These are phyloP conservation scores for Yamadazyma dushanensis DNA, from an alignment of 1,139 yeast species.

Conservation along the genomic window DNA sequence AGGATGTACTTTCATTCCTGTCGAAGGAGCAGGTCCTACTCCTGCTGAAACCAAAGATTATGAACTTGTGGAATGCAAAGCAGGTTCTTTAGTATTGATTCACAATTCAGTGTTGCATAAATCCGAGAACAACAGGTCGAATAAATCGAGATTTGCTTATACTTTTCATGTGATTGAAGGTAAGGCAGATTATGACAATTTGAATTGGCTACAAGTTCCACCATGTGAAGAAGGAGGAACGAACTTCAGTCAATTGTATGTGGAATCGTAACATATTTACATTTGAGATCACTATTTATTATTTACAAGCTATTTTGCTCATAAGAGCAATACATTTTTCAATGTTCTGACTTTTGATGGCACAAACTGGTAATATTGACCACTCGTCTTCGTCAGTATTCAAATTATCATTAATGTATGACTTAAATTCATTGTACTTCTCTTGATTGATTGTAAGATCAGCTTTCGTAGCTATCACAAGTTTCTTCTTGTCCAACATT, in stretches of 20 bases:
- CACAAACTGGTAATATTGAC: constrained; percentile 85
- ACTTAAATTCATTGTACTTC: constrained; percentile 43
- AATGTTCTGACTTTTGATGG: constrained; percentile 67
- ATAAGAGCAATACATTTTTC: constrained; percentile 68
- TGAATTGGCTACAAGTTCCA: constrained; percentile 80
- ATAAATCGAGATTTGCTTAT: constrained; percentile 67
- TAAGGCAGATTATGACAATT: constrained; percentile 51
- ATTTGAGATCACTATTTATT: not conserved
- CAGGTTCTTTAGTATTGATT: constrained; percentile 69
- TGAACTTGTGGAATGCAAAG: constrained; percentile 59
- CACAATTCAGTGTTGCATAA: constrained; percentile 73
- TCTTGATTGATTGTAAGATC: constrained; percentile 59
- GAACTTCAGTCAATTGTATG: constrained; percentile 53
- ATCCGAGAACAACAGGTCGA: constrained; percentile 59
- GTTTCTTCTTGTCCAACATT: constrained; percentile 55
- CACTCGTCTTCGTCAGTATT: constrained; percentile 37
- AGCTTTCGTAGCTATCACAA: constrained; percentile 90
- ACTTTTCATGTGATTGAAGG: constrained; percentile 84
- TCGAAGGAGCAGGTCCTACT: constrained; percentile 22
- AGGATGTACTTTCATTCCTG: constrained; percentile 52
- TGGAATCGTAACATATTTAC: not conserved
- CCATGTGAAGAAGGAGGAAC: constrained; percentile 57
- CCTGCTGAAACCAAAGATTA: constrained; percentile 32
- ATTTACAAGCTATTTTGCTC: constrained; percentile 55
- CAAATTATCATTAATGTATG: constrained; percentile 35